phyloP scores from a whole-genome alignment of 1,139 yeast species.

The Saccharomyces pastorianus region DNA sequence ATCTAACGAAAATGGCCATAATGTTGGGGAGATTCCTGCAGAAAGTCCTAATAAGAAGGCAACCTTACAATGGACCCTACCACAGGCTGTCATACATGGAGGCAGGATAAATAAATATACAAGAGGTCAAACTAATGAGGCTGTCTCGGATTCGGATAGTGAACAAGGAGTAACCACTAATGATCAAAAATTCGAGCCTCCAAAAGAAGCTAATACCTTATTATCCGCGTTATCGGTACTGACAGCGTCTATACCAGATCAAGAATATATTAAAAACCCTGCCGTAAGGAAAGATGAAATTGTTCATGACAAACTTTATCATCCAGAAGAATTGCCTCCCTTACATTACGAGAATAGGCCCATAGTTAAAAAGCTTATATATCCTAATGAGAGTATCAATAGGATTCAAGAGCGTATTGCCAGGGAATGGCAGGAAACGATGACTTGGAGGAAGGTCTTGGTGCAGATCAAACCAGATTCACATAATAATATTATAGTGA shows the following conservation, averaged over 20 bases:
- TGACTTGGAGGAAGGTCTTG: conserved; percentile 89
- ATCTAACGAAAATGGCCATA: conserved; percentile 1
- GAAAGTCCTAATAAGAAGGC: conserved; percentile 24
- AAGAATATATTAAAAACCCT: conserved; percentile 57
- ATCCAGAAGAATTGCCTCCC: conserved; percentile 57
- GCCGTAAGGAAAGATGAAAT: conserved; percentile 47
- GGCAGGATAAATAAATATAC: conserved; percentile 28
- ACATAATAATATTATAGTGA: conserved; percentile 83
- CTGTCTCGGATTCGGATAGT: conserved; percentile 17
- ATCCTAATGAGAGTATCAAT: conserved; percentile 30
- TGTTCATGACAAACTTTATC: conserved; percentile 74
- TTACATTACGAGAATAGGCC: conserved; percentile 31
- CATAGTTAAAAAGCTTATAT: conserved; percentile 20
- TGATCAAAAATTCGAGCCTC: conserved; percentile 33
- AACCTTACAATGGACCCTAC: conserved; percentile 22
- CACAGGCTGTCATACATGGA: conserved; percentile 19
- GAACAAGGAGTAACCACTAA: conserved; percentile 8
- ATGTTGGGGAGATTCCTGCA: conserved; percentile 34
- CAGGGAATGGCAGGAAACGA: conserved; percentile 72
- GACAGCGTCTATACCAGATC: conserved; percentile 77
- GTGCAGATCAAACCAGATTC: conserved; percentile 88
- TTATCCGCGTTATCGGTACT: conserved; percentile 53
- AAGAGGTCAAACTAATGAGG: conserved; percentile 27
- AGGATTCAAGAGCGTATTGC: conserved; percentile 78
- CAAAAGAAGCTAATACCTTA: conserved; percentile 50